A percentile compares a stretch with the other conserved stretches of the same genome.
Conservation (phyloP, 345 rosid species). For the Erucastrum elatum region DNA sequence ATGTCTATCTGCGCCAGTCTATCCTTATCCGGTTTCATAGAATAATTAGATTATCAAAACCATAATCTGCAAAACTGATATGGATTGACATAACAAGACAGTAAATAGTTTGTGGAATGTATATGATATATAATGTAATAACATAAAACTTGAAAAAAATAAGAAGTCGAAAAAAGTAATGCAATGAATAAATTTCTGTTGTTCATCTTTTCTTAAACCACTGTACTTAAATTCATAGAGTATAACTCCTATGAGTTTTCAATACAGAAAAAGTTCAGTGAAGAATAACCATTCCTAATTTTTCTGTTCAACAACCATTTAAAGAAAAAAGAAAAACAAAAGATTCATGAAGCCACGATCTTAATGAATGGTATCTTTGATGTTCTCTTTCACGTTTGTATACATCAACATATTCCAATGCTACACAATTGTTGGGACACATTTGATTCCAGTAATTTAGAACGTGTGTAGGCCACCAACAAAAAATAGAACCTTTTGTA, state of each 20-base stretch:
- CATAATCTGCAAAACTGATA: neutral
- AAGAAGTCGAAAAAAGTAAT: neutral
- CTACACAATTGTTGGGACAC: neutral
- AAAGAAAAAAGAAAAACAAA: too few species aligned
- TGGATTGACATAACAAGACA: neutral
- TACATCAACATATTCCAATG: neutral
- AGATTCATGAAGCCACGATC: neutral
- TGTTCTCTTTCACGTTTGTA: neutral
- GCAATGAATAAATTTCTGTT: neutral
- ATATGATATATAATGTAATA: neutral
- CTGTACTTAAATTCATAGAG: neutral
- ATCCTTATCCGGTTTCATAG: neutral
- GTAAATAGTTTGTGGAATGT: neutral
- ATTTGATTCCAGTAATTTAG: neutral
- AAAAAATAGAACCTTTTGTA: neutral
- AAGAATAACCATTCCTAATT: neutral
- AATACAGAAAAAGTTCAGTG: neutral
- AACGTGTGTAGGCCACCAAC: conserved; percentile 1
- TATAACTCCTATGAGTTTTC: neutral
- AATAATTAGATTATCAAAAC: neutral
- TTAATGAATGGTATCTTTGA: neutral
- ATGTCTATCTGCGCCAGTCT: conserved; percentile 36
- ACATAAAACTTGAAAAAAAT: neutral
- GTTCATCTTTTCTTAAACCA: neutral
- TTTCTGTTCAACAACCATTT: neutral